Evolutionary conservation across 75 land plant species (phyloP).

Genomic region (Cunninghamia lanceolata): DNA sequence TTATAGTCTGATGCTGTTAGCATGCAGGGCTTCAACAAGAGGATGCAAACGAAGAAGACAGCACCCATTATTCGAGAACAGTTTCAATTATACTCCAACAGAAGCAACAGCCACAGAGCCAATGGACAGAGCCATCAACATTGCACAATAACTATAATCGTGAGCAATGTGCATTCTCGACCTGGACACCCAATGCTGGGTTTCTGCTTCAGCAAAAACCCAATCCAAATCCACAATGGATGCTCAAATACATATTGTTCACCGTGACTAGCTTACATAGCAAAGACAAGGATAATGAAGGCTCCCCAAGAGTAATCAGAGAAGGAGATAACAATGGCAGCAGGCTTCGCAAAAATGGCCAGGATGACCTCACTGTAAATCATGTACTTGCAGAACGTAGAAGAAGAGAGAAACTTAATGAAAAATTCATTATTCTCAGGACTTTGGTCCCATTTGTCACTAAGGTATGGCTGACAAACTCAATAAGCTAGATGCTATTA

Average conservation of each 20-base stretch:
- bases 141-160: constrained; percentile 7
- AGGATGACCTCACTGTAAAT: constrained; percentile 72
- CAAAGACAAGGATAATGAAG: constrained; percentile 41
- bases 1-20: constrained; percentile 2
- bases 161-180: constrained; percentile 37
- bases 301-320: constrained; percentile 29
- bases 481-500: neutral
- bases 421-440: constrained; percentile 70
- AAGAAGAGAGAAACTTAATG: constrained; percentile 86
- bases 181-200: constrained; percentile 31
- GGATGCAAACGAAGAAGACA: constrained; percentile 36
- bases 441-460: constrained; percentile 83
- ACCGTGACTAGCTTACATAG: constrained; percentile 46
- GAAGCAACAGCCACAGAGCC: constrained; percentile 9
- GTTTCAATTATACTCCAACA: constrained; percentile 44
- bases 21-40: constrained; percentile 13
- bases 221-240: constrained; percentile 41
- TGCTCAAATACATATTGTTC: constrained; percentile 61
- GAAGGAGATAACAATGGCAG: constrained; percentile 14
- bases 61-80: constrained; percentile 44
- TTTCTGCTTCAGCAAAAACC: constrained; percentile 13
- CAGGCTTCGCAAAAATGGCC: constrained; percentile 32
- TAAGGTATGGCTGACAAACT: constrained; percentile 33
- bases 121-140: neutral
- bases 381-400: constrained; percentile 82